Percentiles rank a stretch among this genome's conserved stretches.
Evolutionary conservation across 805 yeast species (phyloP).

Genomic region (Ogataea henricii): DNA sequence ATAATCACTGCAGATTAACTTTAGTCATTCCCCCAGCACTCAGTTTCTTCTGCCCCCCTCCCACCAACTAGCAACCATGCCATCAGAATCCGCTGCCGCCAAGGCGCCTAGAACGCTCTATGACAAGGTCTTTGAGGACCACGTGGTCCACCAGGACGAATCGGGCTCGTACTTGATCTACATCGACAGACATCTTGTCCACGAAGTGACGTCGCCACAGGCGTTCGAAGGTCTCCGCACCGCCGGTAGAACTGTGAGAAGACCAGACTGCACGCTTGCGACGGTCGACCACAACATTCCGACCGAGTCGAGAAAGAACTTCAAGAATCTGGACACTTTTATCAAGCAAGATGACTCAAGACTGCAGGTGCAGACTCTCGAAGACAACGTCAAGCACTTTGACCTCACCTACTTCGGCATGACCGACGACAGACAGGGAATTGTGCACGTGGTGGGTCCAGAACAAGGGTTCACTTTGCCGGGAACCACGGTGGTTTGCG

Average conservation of each 20-base stretch:
- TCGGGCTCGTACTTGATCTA: constrained; percentile 84
- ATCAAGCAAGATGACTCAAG: constrained; percentile 90
- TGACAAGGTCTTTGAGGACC: constrained; percentile 96
- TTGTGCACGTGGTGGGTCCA: constrained; percentile 98
- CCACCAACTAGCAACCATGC: constrained; percentile 25
- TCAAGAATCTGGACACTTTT: constrained; percentile 73
- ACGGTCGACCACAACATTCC: constrained; percentile 98
- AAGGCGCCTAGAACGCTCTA: constrained; percentile 71
- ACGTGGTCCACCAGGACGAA: constrained; percentile 86
- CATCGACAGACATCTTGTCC: constrained; percentile 96
- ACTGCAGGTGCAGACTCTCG: constrained; percentile 88
- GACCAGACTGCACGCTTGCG: constrained; percentile 90
- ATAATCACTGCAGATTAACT: background rate
- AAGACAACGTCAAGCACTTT: constrained; percentile 87
- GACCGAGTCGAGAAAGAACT: constrained; percentile 79
- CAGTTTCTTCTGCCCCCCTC: background rate
- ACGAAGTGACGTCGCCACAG: constrained; percentile 98
- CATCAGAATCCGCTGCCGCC: constrained; percentile 33
- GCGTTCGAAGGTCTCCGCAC: constrained; percentile 94
- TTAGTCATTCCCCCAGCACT: background rate
- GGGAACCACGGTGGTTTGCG: constrained; percentile 98
- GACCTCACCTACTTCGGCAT: constrained; percentile 92
- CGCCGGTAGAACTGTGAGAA: constrained; percentile 87
- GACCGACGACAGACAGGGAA: constrained; percentile 94
- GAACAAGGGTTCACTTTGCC: constrained; percentile 99